Base-by-base conservation (phyloP, 192 early-diverging fungal species). In the Linnemannia elongata region DNA sequence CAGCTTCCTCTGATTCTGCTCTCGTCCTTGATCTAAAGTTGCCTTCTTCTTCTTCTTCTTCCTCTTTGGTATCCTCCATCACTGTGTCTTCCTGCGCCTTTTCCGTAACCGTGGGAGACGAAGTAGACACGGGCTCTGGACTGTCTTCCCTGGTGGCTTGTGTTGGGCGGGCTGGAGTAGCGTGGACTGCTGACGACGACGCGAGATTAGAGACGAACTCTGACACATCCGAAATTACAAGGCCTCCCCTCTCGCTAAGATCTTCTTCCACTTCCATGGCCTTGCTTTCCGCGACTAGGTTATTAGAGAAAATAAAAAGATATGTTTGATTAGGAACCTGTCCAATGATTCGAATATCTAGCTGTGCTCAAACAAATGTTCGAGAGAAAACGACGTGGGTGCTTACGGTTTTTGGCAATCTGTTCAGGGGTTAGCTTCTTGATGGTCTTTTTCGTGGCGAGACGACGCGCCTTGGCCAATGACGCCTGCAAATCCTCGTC, bases 401-500 rank as follows among this genome's bases (percentile, higher is more conserved):
- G 69, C 83, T 72, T 89, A 88, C 90, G 89, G 88, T 88, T 90
- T 81, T 89, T 87, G 17, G 93, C 93, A 36, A 96, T 94, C 60
- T 94, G 93, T 74, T 96, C 93, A 8, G 91, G 89, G 15, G 89
- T 91, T 44, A 89, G 80, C 18, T 83, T 82, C 22, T 90, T 89
- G 63, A 88, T 72, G 1, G 78, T 57, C 87, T 96, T 93, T 69
- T 92, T 92, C 15, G 89, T 89, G 0, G 93, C 93, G 49, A 93
- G 71, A 33, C 94, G 86, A 49, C 98, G 91, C 18, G 96, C 91
- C 15, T 92, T 88, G 1, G 97, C 93, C n/a, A 99, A 88, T 15
- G 97, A 96, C 33, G 88, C 83, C 77, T 98, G 97, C 55, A 99
- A 82, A 73, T 99, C 98, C 79, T 98, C 97, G 82, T 99, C 98